Conservation (phyloP, 495 filamentous ascomycete species). For the Podospora comata region DNA sequence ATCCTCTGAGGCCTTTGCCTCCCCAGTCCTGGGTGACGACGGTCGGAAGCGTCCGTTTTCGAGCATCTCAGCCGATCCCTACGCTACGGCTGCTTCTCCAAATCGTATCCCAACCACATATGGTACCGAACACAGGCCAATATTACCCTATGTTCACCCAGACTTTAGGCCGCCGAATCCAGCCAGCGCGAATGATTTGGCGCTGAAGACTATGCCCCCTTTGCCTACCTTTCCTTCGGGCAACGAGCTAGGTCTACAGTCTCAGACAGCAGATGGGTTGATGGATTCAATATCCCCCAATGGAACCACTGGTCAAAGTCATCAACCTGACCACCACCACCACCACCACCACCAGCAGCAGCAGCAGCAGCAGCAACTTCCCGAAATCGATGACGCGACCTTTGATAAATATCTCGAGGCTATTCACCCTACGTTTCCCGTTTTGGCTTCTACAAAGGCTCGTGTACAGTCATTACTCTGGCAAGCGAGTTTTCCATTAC, state of each 20-base stretch:
- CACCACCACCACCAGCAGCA: too few relatives aligned
- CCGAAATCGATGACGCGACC: slow-evolving; percentile 44
- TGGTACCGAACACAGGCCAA: slow-evolving; percentile 39
- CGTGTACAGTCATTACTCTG: slow-evolving; percentile 59
- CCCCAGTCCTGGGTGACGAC: slow-evolving; percentile 36
- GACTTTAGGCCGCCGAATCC: slow-evolving; percentile 33
- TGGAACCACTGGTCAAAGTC: slow-evolving; percentile 27
- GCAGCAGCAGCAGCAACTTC: slow-evolving; percentile 12
- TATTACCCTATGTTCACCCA: slow-evolving; percentile 39
- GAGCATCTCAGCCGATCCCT: slow-evolving; percentile 43
- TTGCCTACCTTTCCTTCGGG: slow-evolving; percentile 24
- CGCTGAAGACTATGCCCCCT: slow-evolving; percentile 34
- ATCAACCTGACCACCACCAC: slow-evolving; percentile 22
- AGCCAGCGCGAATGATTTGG: slow-evolving; percentile 35
- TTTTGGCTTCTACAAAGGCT: slow-evolving; percentile 65
- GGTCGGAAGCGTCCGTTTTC: slow-evolving; percentile 46
- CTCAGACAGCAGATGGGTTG: slow-evolving; percentile 26
- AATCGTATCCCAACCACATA: slow-evolving; percentile 31
- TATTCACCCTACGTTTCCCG: slow-evolving; percentile 71
- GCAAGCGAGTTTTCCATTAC: slow-evolving; percentile 56
- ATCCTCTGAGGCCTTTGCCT: slow-evolving; percentile 38
- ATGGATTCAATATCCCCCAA: slow-evolving; percentile 21
- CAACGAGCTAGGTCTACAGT: slow-evolving; percentile 23
- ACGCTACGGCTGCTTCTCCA: slow-evolving; percentile 31
- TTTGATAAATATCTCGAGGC: slow-evolving; percentile 65